Percentiles rank a stretch among this genome's conserved stretches.
Evolutionary conservation across 2,329 filamentous ascomycete genomes (phyloP).

Genomic region (Claviceps sp.): DNA sequence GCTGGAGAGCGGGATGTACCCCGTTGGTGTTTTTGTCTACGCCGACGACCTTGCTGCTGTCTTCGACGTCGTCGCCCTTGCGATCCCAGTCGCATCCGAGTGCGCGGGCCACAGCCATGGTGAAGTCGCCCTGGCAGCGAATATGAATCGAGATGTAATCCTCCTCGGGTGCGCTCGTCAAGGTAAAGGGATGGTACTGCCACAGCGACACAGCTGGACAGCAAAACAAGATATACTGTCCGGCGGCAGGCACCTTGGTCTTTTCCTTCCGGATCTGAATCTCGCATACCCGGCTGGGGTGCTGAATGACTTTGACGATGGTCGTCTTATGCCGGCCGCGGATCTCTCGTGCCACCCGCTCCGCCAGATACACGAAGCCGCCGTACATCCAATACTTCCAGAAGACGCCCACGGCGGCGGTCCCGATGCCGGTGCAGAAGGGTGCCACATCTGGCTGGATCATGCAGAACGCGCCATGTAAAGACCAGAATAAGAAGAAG

Average conservation of each 20-base stretch:
- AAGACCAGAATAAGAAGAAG: conserved; percentile 86
- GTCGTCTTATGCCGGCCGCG: conserved; percentile 73
- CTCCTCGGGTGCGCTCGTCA: conserved; percentile 78
- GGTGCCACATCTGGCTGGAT: conserved; percentile 73
- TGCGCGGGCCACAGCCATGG: conserved; percentile 51
- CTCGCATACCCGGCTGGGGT: conserved; percentile 78
- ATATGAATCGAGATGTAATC: conserved; percentile 84
- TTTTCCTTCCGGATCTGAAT: conserved; percentile 87
- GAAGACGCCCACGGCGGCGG: conserved; percentile 59
- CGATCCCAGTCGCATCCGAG: conserved; percentile 64
- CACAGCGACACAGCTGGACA: conserved; percentile 76
- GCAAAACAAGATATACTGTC: conserved; percentile 82
- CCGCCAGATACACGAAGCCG: conserved; percentile 66
- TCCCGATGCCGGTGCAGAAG: conserved; percentile 57
- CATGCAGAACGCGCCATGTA: conserved; percentile 84
- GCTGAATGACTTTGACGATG: conserved; percentile 80
- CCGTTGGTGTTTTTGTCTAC: conserved; percentile 44
- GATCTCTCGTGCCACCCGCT: conserved; percentile 64
- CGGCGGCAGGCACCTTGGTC: conserved; percentile 66
- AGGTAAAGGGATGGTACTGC: conserved; percentile 81
- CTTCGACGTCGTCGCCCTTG: conserved; percentile 27
- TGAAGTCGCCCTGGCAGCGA: conserved; percentile 73
- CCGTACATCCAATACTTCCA: conserved; percentile 87
- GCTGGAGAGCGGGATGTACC: conserved; percentile 56
- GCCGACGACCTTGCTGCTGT: conserved; percentile 54